Evolutionary conservation across 2,329 filamentous ascomycete species (phyloP).

Genomic region (Stagonosporopsis rhizophila): DNA sequence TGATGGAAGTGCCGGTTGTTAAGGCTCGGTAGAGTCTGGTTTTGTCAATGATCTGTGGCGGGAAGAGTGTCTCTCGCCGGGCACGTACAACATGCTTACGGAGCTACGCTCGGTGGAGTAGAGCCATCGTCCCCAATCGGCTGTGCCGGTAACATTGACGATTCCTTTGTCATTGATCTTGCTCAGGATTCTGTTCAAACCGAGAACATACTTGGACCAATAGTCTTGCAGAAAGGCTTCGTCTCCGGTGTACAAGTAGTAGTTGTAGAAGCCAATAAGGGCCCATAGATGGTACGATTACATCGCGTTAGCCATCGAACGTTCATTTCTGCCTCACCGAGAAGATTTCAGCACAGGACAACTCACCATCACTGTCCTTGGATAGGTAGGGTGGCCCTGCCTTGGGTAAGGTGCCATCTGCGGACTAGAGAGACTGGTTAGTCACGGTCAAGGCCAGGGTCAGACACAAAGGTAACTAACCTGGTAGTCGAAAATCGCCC

Average conservation of each 20-base stretch:
- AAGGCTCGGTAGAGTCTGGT: conserved; percentile 5
- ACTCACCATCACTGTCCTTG: conserved; percentile 39
- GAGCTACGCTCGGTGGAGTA: conserved; percentile 21
- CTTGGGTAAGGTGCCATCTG: conserved; percentile 49
- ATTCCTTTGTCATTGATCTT: conserved; percentile 52
- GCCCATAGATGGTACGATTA: conserved; percentile 56
- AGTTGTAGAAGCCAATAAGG: conserved; percentile 66
- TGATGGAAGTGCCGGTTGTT: background rate
- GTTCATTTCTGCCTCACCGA: too few relatives aligned
- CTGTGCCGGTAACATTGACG: conserved; percentile 57
- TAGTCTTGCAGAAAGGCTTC: conserved; percentile 55
- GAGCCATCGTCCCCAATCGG: conserved; percentile 60
- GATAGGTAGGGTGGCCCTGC: conserved; percentile 50
- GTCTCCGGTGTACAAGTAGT: conserved; percentile 64
- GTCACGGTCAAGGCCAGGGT: background rate
- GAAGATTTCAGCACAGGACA: background rate
- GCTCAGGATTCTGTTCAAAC: conserved; percentile 55
- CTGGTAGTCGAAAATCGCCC: conserved; percentile 55
- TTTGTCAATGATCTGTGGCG: background rate
- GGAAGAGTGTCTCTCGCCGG: too few relatives aligned
- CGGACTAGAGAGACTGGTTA: conserved; percentile 27
- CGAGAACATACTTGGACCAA: conserved; percentile 59
- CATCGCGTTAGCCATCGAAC: background rate
- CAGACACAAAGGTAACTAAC: background rate
- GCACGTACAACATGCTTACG: conserved; percentile 12